Evolutionary conservation across 495 filamentous ascomycete species (phyloP).

Genomic region (Xylaria cubensis): DNA sequence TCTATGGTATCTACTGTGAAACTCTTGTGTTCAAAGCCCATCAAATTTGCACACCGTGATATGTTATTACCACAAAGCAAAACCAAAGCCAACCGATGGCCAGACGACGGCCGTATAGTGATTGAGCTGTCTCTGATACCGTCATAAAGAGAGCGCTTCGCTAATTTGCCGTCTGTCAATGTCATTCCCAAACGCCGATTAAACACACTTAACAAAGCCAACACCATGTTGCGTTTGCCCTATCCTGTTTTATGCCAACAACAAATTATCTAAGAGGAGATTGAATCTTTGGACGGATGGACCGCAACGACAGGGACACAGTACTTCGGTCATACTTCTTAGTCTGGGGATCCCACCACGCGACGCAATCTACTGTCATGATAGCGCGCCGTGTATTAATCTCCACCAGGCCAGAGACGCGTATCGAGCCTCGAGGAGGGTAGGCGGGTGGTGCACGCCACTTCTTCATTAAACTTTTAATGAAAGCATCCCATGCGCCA

Average conservation of each 20-base stretch:
- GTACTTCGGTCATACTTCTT: conserved; percentile 29
- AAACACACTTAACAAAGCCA: background rate
- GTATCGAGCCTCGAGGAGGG: conserved; percentile 68
- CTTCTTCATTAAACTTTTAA: conserved; percentile 53
- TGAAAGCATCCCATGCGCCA: conserved; percentile 60
- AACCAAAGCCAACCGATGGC: background rate
- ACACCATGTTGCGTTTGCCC: background rate
- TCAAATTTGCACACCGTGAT: background rate
- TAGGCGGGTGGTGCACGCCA: conserved; percentile 49
- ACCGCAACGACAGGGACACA: background rate
- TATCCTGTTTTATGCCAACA: conserved; percentile 14
- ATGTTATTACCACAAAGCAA: conserved; percentile 5
- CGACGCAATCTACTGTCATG: conserved; percentile 39
- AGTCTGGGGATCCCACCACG: conserved; percentile 41
- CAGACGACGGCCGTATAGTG: background rate
- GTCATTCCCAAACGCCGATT: conserved; percentile 20
- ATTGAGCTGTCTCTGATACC: background rate
- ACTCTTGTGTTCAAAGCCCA: background rate
- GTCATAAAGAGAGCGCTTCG: conserved; percentile 16
- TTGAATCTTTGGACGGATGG: conserved; percentile 12
- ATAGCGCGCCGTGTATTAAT: conserved; percentile 60
- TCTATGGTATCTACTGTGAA: conserved; percentile 21
- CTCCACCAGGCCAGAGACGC: conserved; percentile 70
- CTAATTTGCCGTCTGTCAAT: conserved; percentile 1
- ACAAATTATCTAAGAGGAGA: conserved; percentile 2